Percentiles rank a stretch among this genome's conserved stretches.
Conservation (phyloP, 192 early-diverging fungal genomes). For the Coemansia umbellata region DNA sequence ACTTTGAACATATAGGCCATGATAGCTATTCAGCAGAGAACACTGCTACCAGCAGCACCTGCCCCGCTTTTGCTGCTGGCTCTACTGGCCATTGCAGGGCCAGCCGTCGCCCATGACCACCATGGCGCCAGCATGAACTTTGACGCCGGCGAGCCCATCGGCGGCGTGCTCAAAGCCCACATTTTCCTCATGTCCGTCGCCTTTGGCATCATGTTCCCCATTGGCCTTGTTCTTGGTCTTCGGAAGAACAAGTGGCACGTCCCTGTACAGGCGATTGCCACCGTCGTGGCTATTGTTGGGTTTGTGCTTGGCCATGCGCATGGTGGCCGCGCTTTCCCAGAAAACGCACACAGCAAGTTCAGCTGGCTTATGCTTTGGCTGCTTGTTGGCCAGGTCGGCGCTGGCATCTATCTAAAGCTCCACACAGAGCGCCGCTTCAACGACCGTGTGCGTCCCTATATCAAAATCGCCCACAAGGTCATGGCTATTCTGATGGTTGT, state of each 20-base stretch:
- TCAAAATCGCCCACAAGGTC: slow-evolving; percentile 52
- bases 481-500: slow-evolving; percentile 53
- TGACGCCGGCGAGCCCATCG: slow-evolving; percentile 47
- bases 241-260: slow-evolving; percentile 59
- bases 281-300: slow-evolving; percentile 48
- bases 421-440: slow-evolving; percentile 57
- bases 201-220: slow-evolving; percentile 48
- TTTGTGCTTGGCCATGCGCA: slow-evolving; percentile 62
- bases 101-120: slow-evolving; percentile 33
- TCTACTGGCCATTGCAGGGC: not conserved
- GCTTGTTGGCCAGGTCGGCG: slow-evolving; percentile 48
- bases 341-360: slow-evolving; percentile 64
- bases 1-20: too few relatives aligned
- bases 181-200: slow-evolving; percentile 47
- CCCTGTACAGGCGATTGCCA: slow-evolving; percentile 55
- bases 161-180: slow-evolving; percentile 37
- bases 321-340: slow-evolving; percentile 57
- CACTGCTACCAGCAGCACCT: too few relatives aligned
- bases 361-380: slow-evolving; percentile 58
- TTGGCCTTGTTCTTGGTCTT: slow-evolving; percentile 59
- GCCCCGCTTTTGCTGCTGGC: not conserved
- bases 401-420: slow-evolving; percentile 59
- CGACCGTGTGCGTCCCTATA: slow-evolving; percentile 50
- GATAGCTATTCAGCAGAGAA: too few relatives aligned
- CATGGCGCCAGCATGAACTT: slow-evolving; percentile 49